A percentile compares a stretch with the other conserved stretches of the same genome.
Evolutionary conservation across 192 early-diverging fungal species (phyloP).

Genomic region (Coemansia sp.): DNA sequence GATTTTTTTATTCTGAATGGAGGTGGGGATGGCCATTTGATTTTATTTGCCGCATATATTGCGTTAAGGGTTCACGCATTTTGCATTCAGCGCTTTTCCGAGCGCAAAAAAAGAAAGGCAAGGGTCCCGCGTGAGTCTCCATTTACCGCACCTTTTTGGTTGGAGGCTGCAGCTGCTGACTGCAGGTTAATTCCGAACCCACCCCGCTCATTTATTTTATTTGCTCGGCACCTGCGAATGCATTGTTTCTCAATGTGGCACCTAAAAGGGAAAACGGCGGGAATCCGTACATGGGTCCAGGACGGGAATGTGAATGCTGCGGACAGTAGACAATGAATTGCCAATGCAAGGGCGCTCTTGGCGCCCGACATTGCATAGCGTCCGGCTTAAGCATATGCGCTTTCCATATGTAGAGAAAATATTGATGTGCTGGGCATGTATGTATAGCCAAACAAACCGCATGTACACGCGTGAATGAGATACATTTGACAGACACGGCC

Average conservation of each 20-base stretch:
- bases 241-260: not conserved
- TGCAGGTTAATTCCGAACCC: constrained; percentile 1
- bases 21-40: not conserved
- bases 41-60: constrained; percentile 3
- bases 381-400: not conserved
- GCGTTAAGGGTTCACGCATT: not conserved
- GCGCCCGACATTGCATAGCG: constrained; percentile 1
- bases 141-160: constrained; percentile 1
- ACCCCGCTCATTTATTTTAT: constrained; percentile 1
- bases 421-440: not conserved
- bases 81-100: not conserved
- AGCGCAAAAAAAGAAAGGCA: not conserved
- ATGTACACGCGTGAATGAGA: not conserved
- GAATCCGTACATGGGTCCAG: not conserved
- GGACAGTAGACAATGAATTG: not conserved
- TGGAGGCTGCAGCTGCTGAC: constrained; percentile 3
- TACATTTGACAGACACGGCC: not conserved
- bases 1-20: constrained; percentile 4
- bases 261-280: constrained; percentile 3
- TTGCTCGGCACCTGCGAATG: constrained; percentile 1
- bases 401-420: not conserved
- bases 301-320: constrained; percentile 1
- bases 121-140: constrained; percentile 7
- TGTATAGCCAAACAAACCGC: not conserved
- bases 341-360: constrained; percentile 3